Conservation (phyloP, 768 basidiomycete genomes). For the Nidularia sp. region DNA sequence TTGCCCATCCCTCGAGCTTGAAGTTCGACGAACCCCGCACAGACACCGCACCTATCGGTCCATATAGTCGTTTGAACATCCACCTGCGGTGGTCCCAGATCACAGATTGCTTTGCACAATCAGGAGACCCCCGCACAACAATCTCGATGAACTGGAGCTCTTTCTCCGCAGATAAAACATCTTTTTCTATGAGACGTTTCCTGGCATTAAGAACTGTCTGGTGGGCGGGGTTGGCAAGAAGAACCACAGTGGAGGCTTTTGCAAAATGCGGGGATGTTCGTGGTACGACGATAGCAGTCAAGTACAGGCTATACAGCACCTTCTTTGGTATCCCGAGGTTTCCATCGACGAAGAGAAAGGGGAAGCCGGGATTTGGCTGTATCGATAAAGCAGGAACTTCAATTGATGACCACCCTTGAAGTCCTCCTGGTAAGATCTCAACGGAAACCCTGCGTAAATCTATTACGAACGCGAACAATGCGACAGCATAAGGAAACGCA, state of each 20-base stretch:
- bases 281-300: constrained; percentile 29
- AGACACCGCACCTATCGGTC: constrained; percentile 5
- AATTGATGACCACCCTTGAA: constrained; percentile 36
- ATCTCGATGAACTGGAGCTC: constrained; percentile 46
- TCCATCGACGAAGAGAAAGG: constrained; percentile 53
- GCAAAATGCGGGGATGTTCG: constrained; percentile 13
- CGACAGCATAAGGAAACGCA: constrained; percentile 10
- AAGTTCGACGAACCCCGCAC: not conserved
- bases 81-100: constrained; percentile 72
- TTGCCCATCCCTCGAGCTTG: constrained; percentile 14
- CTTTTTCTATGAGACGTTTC: constrained; percentile 44
- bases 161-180: constrained; percentile 26
- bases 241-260: constrained; percentile 38
- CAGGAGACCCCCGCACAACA: constrained; percentile 45
- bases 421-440: constrained; percentile 61
- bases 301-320: constrained; percentile 47
- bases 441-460: constrained; percentile 28
- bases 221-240: constrained; percentile 66
- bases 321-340: constrained; percentile 68
- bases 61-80: constrained; percentile 40
- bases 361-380: constrained; percentile 25
- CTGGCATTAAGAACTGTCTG: constrained; percentile 63
- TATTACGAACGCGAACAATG: not conserved
- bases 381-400: constrained; percentile 11
- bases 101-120: constrained; percentile 61